Base-by-base conservation (phyloP, 208 protist genomes). In the Trypanosoma avium region DNA sequence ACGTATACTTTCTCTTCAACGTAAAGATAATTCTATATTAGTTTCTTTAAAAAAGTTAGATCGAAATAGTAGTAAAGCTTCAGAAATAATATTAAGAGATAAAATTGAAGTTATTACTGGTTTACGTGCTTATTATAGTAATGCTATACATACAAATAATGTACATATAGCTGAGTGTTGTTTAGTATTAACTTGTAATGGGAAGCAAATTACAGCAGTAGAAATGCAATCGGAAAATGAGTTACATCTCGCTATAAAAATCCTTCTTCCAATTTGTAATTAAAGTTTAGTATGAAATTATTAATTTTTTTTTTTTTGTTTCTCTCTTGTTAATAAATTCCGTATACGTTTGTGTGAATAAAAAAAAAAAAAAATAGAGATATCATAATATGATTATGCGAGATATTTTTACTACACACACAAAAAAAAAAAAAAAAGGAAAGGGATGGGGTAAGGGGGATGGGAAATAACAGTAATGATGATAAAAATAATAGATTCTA, bases 191-290 rank as follows among this genome's bases (percentile, higher is more conserved):
- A 56, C 70, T 42, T 75, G 75, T 73, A 74, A 79, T 26, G 46
- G 67, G 2, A 49, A 77, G 32, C 52, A 84, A 29, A 78, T 90
- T 36, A 67, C 71, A 12, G 76, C 80, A 12, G 67, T 85, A 21
- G 84, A 90, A 63, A 73, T 87, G 73, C 70, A 90, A 57, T 76
- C 77, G 19, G 56, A 45, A 15, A 71, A 68, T 53, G 77, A 81
- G 6, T 64, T 84, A 43, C 54, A 47, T 7, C 38, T 79, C 17
- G 71, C 69, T 30, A 60, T 70, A 32, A 19, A 64, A 6, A 61
- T 82, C 2, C 58, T 82, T 19, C 30, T 10, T 40, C 43, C 32
- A 13, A 13, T 48, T 15, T 61, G 49, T 27, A 33, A 38, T 32
- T 17, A 15, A 22, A 53, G 5, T 46, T 9, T 32, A 12, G 36